Percentiles rank a stretch among this genome's conserved stretches.
phyloP scores from a whole-genome alignment of 306 rosid species.

The Vicia villosa region DNA sequence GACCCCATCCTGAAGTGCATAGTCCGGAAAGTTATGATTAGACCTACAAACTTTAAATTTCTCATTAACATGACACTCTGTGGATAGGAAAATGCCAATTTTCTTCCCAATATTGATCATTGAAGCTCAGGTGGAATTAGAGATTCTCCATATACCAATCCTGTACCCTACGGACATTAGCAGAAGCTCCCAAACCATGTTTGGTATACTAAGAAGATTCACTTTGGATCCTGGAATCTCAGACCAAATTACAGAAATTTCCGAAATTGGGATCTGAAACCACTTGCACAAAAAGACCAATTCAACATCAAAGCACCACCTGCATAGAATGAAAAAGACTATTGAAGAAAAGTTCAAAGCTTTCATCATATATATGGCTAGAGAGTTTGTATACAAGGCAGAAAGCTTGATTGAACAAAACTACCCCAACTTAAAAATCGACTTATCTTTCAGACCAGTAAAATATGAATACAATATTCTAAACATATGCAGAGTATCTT shows the following conservation, averaged over 20 bases:
- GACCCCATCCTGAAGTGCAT: neutral
- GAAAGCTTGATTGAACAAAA: conserved; percentile 11
- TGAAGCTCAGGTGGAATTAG: conserved; percentile 49
- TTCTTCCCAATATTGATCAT: conserved; percentile 20
- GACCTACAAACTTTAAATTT: conserved; percentile 19
- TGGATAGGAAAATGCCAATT: conserved; percentile 23
- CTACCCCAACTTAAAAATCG: neutral
- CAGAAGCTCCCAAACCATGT: conserved; percentile 98
- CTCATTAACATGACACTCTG: conserved; percentile 10
- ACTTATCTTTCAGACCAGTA: neutral
- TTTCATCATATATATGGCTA: too few relatives aligned
- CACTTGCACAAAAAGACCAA: conserved; percentile 73
- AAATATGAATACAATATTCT: conserved; percentile 13
- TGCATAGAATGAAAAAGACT: conserved; percentile 44
- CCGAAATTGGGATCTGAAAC: conserved; percentile 72
- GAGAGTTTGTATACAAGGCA: neutral
- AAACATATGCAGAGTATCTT: neutral
- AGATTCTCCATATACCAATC: conserved; percentile 81
- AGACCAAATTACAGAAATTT: conserved; percentile 92
- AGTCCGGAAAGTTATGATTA: conserved; percentile 25
- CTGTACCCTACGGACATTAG: conserved; percentile 93
- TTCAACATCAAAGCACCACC: conserved; percentile 99
- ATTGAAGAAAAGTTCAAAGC: conserved; percentile 9
- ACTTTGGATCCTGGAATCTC: conserved; percentile 99
- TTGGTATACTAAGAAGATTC: conserved; percentile 83